Evolutionary conservation across 768 basidiomycete species (phyloP).

Genomic region (Cystobasidiopsis lactophilus): DNA sequence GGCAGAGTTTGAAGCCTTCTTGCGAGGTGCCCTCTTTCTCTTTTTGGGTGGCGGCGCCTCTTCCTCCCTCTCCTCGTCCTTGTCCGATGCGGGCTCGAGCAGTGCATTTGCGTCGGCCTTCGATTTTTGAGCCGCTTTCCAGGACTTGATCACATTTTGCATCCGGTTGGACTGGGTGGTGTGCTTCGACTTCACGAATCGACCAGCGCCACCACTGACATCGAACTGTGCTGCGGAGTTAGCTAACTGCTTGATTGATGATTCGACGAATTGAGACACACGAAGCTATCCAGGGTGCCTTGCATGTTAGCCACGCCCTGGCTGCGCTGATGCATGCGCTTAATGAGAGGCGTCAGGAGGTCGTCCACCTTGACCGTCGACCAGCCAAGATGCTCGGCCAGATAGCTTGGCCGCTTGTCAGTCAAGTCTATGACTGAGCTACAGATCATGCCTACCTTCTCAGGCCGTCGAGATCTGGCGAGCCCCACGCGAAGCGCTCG

Average conservation of each 20-base stretch:
- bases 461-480: conserved; percentile 85
- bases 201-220: conserved; percentile 4
- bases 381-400: conserved; percentile 16
- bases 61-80: background rate
- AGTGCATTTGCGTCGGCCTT: background rate
- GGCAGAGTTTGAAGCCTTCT: too few species aligned
- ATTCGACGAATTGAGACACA: background rate
- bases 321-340: conserved; percentile 12
- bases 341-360: conserved; percentile 15
- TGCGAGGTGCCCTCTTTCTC: too few species aligned
- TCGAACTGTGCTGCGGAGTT: background rate
- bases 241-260: background rate
- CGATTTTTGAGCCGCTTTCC: conserved; percentile 6
- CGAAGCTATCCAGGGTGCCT: conserved; percentile 6
- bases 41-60: background rate
- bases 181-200: conserved; percentile 3
- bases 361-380: conserved; percentile 11
- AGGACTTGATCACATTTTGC: conserved; percentile 16
- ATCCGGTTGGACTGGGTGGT: conserved; percentile 13
- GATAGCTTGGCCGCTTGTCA: conserved; percentile 1
- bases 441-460: conserved; percentile 36
- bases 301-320: conserved; percentile 11
- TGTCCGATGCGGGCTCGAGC: background rate
- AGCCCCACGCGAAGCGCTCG: conserved; percentile 87
- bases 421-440: background rate